Evolutionary conservation across 495 filamentous ascomycete species (phyloP).

Genomic region (Penicillium cinerascens): DNA sequence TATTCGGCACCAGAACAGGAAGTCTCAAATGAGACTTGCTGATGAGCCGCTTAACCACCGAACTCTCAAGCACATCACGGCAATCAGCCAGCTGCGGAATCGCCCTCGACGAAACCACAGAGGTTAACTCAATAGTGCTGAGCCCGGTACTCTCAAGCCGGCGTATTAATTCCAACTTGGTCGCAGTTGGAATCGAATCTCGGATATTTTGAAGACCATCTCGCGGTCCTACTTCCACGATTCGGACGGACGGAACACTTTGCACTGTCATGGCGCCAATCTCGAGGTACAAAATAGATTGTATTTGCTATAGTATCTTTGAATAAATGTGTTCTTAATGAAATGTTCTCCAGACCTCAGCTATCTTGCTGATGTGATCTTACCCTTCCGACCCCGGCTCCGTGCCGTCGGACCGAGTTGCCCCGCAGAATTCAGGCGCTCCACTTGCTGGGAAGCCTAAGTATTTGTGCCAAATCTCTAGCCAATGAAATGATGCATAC

Average conservation of each 20-base stretch:
- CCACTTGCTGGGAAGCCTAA: neutral
- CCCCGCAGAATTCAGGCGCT: neutral
- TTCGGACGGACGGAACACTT: constrained; percentile 21
- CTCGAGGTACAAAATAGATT: neutral
- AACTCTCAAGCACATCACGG: constrained; percentile 25
- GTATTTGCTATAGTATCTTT: neutral
- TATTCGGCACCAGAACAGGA: constrained; percentile 43
- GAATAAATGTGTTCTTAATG: neutral
- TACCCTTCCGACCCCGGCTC: neutral
- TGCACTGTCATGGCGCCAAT: neutral
- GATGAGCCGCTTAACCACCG: constrained; percentile 3
- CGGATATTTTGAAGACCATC: constrained; percentile 46
- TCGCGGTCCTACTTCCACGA: constrained; percentile 48
- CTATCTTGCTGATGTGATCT: neutral
- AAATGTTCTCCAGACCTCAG: neutral
- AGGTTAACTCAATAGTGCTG: constrained; percentile 40
- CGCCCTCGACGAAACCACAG: constrained; percentile 40
- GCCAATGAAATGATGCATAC: neutral
- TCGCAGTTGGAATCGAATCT: constrained; percentile 29
- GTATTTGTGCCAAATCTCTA: neutral
- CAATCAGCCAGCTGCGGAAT: constrained; percentile 44
- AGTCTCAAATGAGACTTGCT: constrained; percentile 10
- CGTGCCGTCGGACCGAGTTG: neutral
- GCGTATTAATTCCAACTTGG: constrained; percentile 39
- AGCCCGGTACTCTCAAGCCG: constrained; percentile 30